phyloP scores from a whole-genome alignment of 139 green algal species.

The Mychonastes homosphaera region DNA sequence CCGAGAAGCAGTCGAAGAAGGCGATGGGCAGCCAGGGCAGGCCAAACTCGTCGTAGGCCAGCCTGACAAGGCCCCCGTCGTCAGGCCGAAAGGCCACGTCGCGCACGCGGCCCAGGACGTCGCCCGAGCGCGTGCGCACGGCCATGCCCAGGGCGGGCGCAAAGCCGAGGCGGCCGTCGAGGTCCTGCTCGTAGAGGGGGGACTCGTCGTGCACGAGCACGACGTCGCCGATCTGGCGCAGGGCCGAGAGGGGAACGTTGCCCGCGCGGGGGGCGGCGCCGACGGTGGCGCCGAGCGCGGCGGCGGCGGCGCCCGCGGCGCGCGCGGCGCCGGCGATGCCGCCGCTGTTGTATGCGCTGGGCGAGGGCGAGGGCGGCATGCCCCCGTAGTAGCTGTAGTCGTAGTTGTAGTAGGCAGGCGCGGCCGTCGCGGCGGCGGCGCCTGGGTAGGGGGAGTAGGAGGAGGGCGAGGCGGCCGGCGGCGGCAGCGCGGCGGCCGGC shows the following conservation, averaged over 20 bases:
- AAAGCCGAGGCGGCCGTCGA: constrained; percentile 38
- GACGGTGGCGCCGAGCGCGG: background rate
- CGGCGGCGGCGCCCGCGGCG: background rate
- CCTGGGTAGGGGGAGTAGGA: too few species aligned
- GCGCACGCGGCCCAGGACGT: constrained; percentile 53
- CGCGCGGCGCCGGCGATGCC: background rate
- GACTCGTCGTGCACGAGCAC: constrained; percentile 63
- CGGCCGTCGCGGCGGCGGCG: too few species aligned
- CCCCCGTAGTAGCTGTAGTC: too few species aligned
- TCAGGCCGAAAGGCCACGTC: constrained; percentile 69
- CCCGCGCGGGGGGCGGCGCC: constrained; percentile 3
- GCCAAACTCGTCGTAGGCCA: constrained; percentile 66
- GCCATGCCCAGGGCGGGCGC: constrained; percentile 43
- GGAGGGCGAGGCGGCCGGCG: too few species aligned
- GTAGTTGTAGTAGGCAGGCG: too few species aligned
- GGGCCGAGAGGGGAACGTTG: constrained; percentile 40
- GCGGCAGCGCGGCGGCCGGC: too few species aligned
- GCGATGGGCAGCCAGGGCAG: constrained; percentile 45
- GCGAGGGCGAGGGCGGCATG: too few species aligned
- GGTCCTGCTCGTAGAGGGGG: constrained; percentile 30
- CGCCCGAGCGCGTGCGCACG: constrained; percentile 40
- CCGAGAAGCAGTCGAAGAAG: constrained; percentile 47
- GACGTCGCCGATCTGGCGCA: constrained; percentile 66
- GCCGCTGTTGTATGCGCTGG: too few species aligned
- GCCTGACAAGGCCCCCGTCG: constrained; percentile 36